Evolutionary conservation across 345 rosid species (phyloP), one percentile per base, ranked within the genome.

Genomic region (Jatropha curcas): DNA sequence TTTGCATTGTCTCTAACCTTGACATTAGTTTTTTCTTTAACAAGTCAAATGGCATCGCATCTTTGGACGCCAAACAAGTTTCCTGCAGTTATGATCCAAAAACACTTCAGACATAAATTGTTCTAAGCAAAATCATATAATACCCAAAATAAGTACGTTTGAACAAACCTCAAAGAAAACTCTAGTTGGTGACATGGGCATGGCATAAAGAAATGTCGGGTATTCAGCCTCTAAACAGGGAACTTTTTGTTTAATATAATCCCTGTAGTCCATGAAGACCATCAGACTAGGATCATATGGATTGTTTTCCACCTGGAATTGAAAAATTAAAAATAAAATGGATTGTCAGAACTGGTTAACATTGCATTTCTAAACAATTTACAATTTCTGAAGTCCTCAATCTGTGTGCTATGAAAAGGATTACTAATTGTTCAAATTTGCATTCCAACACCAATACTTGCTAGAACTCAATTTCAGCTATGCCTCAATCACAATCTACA

Each of bases 181-280:
- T 84, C 89, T 88, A 31, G 94, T 91, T 60, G 94, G 68, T 58
- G 98, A 86, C 89, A 91, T 73, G 22, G 99, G 92, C 97, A 92
- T 91, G 46, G 82, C 96, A 65, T 92, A 95, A 58, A 95, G 89
- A 86, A 95, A 92, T 37, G 98, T 90, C 62, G 99, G 97, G 81
- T 86, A 85, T 70, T 86, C 84, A 71, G 84, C 87, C 79, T 92
- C 96, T 41, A 82, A 75, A 78, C 76, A 79, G 51, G 84, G 74
- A 79, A 78, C 83, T 77, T 89, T 79, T 67, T 84, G 84, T 53
- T 81, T 86, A 58, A 75, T 82, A 73, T 85, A 85, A 78, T 90
- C 90, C 87, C 99, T 86, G 75, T 92, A 95, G 74, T 95, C 99
- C 99, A 92, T 95, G 86, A 95, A 95, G 73, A 95, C 98, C 99